Conservation (phyloP, 148 eudicot genomes). For the Camellia granthamiana region DNA sequence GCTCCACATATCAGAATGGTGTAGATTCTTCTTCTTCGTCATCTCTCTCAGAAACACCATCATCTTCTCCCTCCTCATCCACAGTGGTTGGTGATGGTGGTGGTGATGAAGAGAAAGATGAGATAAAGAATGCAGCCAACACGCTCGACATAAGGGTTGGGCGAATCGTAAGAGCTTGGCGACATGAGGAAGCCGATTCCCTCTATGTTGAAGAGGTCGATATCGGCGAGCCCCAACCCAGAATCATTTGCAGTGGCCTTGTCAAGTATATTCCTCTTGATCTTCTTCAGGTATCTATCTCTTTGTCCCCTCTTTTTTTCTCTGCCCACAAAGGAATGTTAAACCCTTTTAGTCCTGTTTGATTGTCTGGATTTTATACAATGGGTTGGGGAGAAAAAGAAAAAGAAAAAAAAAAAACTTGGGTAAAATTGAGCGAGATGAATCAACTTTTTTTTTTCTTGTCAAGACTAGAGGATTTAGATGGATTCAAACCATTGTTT, state of each 20-base stretch:
- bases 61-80: conserved; percentile 8
- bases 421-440: no score
- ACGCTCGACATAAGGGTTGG: conserved; percentile 83
- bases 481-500: no score
- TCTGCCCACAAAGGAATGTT: not conserved
- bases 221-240: conserved; percentile 64
- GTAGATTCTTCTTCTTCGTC: not conserved
- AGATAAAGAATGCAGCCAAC: conserved; percentile 43
- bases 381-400: no score
- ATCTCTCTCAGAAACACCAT: conserved; percentile 9
- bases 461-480: no score
- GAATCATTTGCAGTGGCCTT: conserved; percentile 93
- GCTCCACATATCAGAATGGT: conserved; percentile 18
- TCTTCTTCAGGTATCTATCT: conserved; percentile 52
- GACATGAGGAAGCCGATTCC: conserved; percentile 81
- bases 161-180: conserved; percentile 61
- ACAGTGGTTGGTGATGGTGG: conserved; percentile 2
- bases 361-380: no score
- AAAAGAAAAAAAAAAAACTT: no score
- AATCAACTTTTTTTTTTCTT: no score
- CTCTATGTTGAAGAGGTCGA: conserved; percentile 92
- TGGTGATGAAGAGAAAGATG: not conserved
- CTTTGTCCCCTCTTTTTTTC: not conserved
- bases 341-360: no score
- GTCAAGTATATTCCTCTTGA: conserved; percentile 68